Conservation (phyloP, 106 monocot genomes). For the Vanilla planifolia region DNA sequence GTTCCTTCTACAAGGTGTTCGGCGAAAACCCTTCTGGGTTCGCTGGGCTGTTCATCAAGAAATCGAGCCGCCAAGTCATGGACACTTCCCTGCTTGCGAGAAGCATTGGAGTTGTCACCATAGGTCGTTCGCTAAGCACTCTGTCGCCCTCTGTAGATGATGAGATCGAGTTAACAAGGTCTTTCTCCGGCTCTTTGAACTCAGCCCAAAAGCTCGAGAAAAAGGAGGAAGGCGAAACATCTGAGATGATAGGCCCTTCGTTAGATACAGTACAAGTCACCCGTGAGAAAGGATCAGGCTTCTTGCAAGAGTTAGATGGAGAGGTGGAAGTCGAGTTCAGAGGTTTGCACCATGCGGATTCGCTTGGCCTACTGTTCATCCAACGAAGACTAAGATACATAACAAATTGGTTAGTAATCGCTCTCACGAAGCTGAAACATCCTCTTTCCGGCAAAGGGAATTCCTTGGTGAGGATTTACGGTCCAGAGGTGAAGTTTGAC, state of each 20-base stretch:
- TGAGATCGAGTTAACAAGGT: slow-evolving; percentile 23
- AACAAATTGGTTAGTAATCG: slow-evolving; percentile 65
- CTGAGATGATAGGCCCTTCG: background rate
- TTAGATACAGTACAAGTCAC: slow-evolving; percentile 10
- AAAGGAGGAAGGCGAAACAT: background rate
- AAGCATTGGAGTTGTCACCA: slow-evolving; percentile 54
- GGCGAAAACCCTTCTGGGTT: slow-evolving; percentile 79
- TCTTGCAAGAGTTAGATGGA: too few species aligned
- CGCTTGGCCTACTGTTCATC: slow-evolving; percentile 56
- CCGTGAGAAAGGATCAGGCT: too few species aligned
- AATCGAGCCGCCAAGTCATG: slow-evolving; percentile 20
- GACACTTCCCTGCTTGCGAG: slow-evolving; percentile 25
- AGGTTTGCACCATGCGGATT: slow-evolving; percentile 69
- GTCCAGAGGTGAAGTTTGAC: slow-evolving; percentile 66
- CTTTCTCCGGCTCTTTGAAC: slow-evolving; percentile 25
- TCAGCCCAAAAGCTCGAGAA: background rate
- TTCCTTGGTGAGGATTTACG: slow-evolving; percentile 57
- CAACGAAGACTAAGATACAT: slow-evolving; percentile 56
- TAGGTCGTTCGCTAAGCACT: slow-evolving; percentile 27
- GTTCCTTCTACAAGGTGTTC: slow-evolving; percentile 75
- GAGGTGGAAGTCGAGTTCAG: slow-evolving; percentile 30
- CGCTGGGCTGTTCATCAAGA: slow-evolving; percentile 51
- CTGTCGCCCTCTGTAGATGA: slow-evolving; percentile 13
- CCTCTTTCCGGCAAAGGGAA: slow-evolving; percentile 36
- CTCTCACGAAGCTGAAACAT: slow-evolving; percentile 57